Percentiles rank a stretch among this genome's conserved stretches.
Evolutionary conservation across 73 alveolate genomes (phyloP).

Genomic region (Diophrys appendiculata): DNA sequence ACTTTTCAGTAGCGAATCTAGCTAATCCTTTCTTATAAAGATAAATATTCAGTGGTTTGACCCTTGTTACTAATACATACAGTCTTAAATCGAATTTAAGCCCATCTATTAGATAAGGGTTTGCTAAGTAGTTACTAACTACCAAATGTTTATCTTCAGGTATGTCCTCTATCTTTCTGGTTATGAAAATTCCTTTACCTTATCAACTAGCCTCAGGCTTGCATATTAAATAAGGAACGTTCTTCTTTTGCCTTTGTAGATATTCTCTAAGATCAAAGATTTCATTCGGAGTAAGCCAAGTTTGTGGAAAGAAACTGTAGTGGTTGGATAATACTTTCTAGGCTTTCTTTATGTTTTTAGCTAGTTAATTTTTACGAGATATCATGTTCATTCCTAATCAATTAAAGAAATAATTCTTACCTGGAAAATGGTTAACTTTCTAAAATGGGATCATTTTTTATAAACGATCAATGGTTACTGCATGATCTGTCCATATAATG

Average conservation of each 20-base stretch:
- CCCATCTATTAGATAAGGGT: slow-evolving; percentile 50
- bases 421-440: slow-evolving; percentile 82
- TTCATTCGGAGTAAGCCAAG: slow-evolving; percentile 83
- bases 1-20: slow-evolving; percentile 66
- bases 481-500: slow-evolving; percentile 21
- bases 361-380: slow-evolving; percentile 79
- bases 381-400: slow-evolving; percentile 76
- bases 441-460: background rate
- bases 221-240: slow-evolving; percentile 31
- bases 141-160: slow-evolving; percentile 48
- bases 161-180: slow-evolving; percentile 39
- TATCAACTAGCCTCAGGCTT: slow-evolving; percentile 62
- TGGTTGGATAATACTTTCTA: slow-evolving; percentile 71
- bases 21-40: slow-evolving; percentile 56
- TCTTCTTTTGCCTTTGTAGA: slow-evolving; percentile 25
- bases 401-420: too few species aligned
- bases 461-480: slow-evolving; percentile 1
- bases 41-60: slow-evolving; percentile 43
- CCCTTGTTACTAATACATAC: slow-evolving; percentile 54
- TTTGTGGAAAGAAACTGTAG: slow-evolving; percentile 70
- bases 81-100: slow-evolving; percentile 52
- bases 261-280: slow-evolving; percentile 59
- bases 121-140: slow-evolving; percentile 36
- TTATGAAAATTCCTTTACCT: slow-evolving; percentile 68
- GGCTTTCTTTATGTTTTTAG: slow-evolving; percentile 67